These are phyloP conservation scores for Neonectria magnoliae DNA, from an alignment of 2,329 filamentous ascomycete genomes.

Conservation along the genomic window DNA sequence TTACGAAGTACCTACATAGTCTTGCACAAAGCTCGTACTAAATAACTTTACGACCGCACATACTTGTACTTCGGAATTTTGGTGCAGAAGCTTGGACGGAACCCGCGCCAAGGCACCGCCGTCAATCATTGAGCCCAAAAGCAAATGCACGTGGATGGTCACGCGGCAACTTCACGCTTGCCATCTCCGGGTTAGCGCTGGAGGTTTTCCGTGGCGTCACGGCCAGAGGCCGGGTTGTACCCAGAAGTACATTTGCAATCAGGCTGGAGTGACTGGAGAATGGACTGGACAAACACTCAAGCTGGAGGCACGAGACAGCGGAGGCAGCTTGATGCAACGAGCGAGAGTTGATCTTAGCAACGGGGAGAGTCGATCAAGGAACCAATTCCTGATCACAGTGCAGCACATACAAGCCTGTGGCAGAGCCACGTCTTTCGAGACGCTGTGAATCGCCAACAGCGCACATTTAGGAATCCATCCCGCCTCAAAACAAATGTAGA, in stretches of 20 bases:
- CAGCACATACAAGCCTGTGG: background rate
- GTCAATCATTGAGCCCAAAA: background rate
- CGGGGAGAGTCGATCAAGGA: constrained; percentile 9
- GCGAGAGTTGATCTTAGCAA: constrained; percentile 5
- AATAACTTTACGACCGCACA: too few species aligned
- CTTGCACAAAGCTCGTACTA: background rate
- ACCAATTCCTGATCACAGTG: background rate
- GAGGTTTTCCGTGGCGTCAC: constrained; percentile 8
- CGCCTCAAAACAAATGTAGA: constrained; percentile 3
- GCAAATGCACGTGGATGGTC: constrained; percentile 23
- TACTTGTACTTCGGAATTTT: background rate
- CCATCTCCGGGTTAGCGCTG: constrained; percentile 5
- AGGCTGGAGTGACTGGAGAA: background rate
- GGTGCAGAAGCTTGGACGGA: too few species aligned
- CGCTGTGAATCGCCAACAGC: background rate
- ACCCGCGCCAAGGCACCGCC: too few species aligned
- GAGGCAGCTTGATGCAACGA: background rate
- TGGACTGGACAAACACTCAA: background rate
- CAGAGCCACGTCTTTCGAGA: background rate
- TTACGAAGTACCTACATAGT: background rate
- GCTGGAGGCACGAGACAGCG: background rate
- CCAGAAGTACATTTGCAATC: too few species aligned
- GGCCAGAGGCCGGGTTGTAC: background rate
- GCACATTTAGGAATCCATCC: constrained; percentile 18
- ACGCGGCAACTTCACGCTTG: constrained; percentile 10